Evolutionary conservation across 768 basidiomycete species (phyloP), one percentile per base, ranked within the genome.

Genomic region (Pleurotus giganteus): DNA sequence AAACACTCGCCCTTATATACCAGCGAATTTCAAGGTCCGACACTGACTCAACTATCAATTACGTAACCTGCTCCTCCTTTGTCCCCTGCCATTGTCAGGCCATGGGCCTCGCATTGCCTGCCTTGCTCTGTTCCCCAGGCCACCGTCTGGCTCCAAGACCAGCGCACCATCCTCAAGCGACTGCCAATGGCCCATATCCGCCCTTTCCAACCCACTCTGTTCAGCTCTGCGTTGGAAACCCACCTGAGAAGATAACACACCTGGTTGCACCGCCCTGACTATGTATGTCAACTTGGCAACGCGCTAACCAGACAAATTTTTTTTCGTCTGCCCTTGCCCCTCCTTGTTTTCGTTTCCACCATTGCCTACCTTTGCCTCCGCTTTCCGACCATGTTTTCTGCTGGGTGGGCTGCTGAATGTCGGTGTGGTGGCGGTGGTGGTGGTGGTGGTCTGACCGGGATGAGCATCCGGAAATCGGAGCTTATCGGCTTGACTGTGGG

Each of bases 1-100:
- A 62, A 68, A 59, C 57, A n/a, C 54, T 53, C 61, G 59, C 44
- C 63, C 55, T 78, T 79, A 78, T 80, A 80, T 80, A 80, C 68
- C 55, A 58, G 32, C 39, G n/a, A 47, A 26, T 57, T 78, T 77
- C 47, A 76, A 76, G 73, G 75, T 77, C 77, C 77, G 77, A 67
- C 64, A 46, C 61, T 63, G 69, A 75, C 63, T 74, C 71, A 71
- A 57, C 51, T n/a, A 36, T 34, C 4, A 44, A 55, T 78, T 78
- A 77, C 74, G 77, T 77, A 77, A 78, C 59, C n/a, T 37, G 43
- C 56, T 59, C 64, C 65, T 71, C 52, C 71, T 71, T 71, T 72
- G 65, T 64, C 61, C 62, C 63, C 57, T 59, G 52, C 67, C 61
- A 43, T 60, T 55, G 57, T 45, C 44, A 26, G 23, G 26, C 21